Evolutionary conservation across 2,329 filamentous ascomycete genomes (phyloP), one percentile per base, ranked within the genome.

Genomic region (Colletotrichum neosansevieriae): DNA sequence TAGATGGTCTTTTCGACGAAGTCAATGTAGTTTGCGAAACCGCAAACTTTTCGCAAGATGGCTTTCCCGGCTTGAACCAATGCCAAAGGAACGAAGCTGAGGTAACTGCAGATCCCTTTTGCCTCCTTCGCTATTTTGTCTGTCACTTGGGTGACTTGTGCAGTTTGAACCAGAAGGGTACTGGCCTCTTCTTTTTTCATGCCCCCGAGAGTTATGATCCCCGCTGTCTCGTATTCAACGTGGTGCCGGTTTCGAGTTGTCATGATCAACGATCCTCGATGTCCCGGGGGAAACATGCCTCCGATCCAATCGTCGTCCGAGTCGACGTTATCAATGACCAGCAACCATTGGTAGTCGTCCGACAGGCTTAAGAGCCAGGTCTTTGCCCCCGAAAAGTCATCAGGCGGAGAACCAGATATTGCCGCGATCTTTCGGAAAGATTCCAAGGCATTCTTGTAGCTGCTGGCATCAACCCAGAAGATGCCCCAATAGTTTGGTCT

Each of bases 391-490:
- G 7, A 42, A n/a, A 42, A 42, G 40, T 7, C 40, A 6, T 42
- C 13, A 4, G 40, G n/a, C 12, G 13, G 40, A 42, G n/a, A 13
- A 13, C 40, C 40, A n/a, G 13, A 13, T 6, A 42, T 42, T 5
- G 13, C 13, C 5, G 51, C 51, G 19, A 56, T 36, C 51, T 38
- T 56, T 38, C 38, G 32, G 24, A 56, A 36, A 11, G 51, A 56
- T 10, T 56, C 51, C 10, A 13, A 17, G 10, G 51, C 51, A 12
- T 15, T 34, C 51, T 38, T 32, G 10, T 38, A 10, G 29, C 13
- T 56, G n/a, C 51, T 56, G 15, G 51, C 51, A n/a, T 56, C 51
- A 6, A 56, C 51, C 29, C 29, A 56, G 12, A 56, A 56, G 5
- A 56, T 38, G 19, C 51, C 51, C 51, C 51, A 56, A n/a, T 56